Evolutionary conservation across 2,329 filamentous ascomycete species (phyloP).

Genomic region (Aspergillus awamori): DNA sequence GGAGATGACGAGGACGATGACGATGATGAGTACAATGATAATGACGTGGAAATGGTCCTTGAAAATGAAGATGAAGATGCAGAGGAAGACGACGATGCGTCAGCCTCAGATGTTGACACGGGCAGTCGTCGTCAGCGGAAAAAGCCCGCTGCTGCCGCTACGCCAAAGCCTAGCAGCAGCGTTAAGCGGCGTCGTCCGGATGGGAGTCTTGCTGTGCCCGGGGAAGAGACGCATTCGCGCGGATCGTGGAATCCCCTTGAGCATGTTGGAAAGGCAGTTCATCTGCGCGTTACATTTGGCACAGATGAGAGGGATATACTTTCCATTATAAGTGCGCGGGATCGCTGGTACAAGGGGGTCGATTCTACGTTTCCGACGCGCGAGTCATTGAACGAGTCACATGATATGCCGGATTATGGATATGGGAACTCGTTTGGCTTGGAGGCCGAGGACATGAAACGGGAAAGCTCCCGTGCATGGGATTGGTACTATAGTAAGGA

Average conservation of each 20-base stretch:
- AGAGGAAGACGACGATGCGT: constrained; percentile 8
- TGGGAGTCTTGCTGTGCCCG: constrained; percentile 22
- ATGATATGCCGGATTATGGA: constrained; percentile 36
- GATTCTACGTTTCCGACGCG: constrained; percentile 57
- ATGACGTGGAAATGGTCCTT: constrained; percentile 11
- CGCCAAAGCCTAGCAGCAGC: constrained; percentile 2
- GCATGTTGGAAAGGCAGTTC: constrained; percentile 47
- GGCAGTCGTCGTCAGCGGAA: constrained; percentile 13
- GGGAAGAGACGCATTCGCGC: constrained; percentile 39
- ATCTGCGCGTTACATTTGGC: constrained; percentile 56
- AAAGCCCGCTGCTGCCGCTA: background rate
- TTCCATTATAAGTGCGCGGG: constrained; percentile 51
- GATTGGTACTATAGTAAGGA: constrained; percentile 56
- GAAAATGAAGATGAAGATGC: constrained; percentile 18
- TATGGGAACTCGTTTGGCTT: constrained; percentile 50
- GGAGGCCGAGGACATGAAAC: constrained; percentile 42
- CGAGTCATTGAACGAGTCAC: constrained; percentile 35
- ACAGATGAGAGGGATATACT: constrained; percentile 53
- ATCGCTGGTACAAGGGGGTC: constrained; percentile 51
- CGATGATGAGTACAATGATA: constrained; percentile 11
- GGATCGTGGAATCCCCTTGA: constrained; percentile 41
- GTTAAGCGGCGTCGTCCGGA: constrained; percentile 23
- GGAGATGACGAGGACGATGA: constrained; percentile 23
- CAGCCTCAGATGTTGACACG: constrained; percentile 11
- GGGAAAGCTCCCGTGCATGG: constrained; percentile 53